Evolutionary conservation across 2,329 filamentous ascomycete species (phyloP), one percentile per base, ranked within the genome.

Genomic region (Sordariomycetes sp.): DNA sequence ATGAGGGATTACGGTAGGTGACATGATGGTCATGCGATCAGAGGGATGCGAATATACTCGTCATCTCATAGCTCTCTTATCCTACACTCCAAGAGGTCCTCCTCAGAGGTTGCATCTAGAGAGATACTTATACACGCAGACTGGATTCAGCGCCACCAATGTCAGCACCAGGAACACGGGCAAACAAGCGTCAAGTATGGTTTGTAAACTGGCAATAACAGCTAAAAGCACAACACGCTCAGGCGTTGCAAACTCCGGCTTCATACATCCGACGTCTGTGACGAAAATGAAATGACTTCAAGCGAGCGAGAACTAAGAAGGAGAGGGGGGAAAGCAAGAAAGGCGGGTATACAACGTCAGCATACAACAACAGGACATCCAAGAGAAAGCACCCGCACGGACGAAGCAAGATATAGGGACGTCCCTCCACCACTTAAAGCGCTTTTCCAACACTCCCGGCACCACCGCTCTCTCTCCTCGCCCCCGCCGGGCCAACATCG

Each of bases 401-500:
- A 7, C 39, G 22, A 36, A 22, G 13, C 45, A 51, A 51, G 24
- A 39, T 25, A 25, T 32, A 17, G 20, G n/a, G n/a, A n/a, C n/a
- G 12, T 50, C 25, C 3, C 28, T 52, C 25, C 8, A 6, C 28
- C n/a, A n/a, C 48, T 48, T 24, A 58, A n/a, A 58, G 15, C 17
- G 56, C 56, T 42, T 53, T 58, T 28, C 56, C 56, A 17, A 58
- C 56, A n/a, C 56, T 54, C 7, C 50, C 39, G 7, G 42, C 39
- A 17, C 45, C 52, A 51, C 8, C 24, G 20, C 56, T 34, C 50
- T 52, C 45, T 15, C 36, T 34, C 20, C 53, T 51, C 35, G 28
- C 63, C 65, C 3, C 64, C 28, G 28, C 69, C 0, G 73, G 71
- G 0, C 78, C 77, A 1, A 81, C 70, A 60, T 81, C 78, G 2